Base-by-base conservation (phyloP, 1,139 yeast genomes). In the Kodamaea ohmeri region DNA sequence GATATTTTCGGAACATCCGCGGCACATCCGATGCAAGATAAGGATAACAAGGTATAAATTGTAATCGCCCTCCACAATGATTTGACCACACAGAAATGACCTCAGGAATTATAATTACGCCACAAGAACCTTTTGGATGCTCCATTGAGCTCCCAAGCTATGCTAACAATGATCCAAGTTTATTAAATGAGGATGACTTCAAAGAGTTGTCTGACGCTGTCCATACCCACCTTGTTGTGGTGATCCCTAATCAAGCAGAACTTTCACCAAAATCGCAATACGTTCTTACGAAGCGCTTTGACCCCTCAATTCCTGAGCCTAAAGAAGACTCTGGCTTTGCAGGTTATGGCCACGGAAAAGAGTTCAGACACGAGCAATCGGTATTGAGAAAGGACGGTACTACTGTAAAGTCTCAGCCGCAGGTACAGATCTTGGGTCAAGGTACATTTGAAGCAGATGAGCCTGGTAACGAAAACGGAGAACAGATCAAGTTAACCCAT, bases 381-480 rank as follows among this genome's bases (percentile, higher is more conserved):
- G 87, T 87, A 21, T 73, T 87, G 46, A 78, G 78, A 46, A 84
- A 83, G 54, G 96, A 87, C 53, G 95, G 95, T 30, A 74, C 76
- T 42, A 75, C 89, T 2, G 87, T 86, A 29, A 89, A 90, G 37
- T 61, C 69, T 36, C 90, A 85, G 56, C 95, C 96, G 2, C 95
- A 87, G 58, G 95, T 87, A 17, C 94, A 87, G 64, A 84, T 86
- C 51, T 75, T 87, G 42, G 96, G 96, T 27, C 90, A 87, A 55
- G 95, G 96, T 8, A 60, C 61, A 2, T 82, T 83, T 66, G 79
- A 70, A 37, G 80, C 83, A 16, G 82, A 73, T 47, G 82, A 80
- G 50, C 72, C 71, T 17, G 95, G 95, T 28, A 71, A 85, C 52
- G 76, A 71, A 43, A 71, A 71, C 44, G 84, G 79, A 11, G 81